Evolutionary conservation across 306 rosid genomes (phyloP), one percentile per base, ranked within the genome.

Genomic region (Cyamopsis tetragonoloba): DNA sequence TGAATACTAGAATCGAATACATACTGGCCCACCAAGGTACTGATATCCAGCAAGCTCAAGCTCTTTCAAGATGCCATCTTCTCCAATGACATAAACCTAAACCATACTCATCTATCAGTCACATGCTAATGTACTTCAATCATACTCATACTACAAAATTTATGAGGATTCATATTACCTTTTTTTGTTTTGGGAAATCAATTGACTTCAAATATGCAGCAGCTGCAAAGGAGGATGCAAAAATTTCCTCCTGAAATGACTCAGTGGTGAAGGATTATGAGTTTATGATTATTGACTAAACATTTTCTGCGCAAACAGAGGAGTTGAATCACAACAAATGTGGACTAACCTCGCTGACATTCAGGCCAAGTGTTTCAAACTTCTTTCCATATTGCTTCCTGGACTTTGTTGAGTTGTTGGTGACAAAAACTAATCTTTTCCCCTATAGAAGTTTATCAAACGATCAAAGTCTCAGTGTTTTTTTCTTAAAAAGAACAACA

Each of bases 341-440:
- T 12, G 53, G 35, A 81, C 87, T 65, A 72, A 90, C 99, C 95
- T 86, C 99, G 8, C 30, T 76, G 80, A 90, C 97, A 69, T 17
- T 77, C 63, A 95, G 84, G 73, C 99, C 99, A 79, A 95, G 96
- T 28, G 96, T 83, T 81, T 95, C 99, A 71, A 95, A 95, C 84
- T 95, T 95, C 85, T 95, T 95, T 55, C 97, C 97, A 46, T 95
- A 95, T 59, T 95, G 99, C 85, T 95, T 95, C 92, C 99, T 85
- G 23, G 99, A 95, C 80, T 95, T 95, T 20, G 99, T 95, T 51
- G 99, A 95, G 85, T 95, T 95, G 80, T 95, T 95, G 67, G 99
- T 95, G 50, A 95, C 97, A 70, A 95, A 95, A 72, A 95, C 97
- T 80, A 95, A 79, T 76, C 99, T 79, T 71, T 95, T 95, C 0